Percentiles rank a stretch among this genome's conserved stretches.
Conservation (phyloP, 805 yeast species). For the Myxozyma monticola region DNA sequence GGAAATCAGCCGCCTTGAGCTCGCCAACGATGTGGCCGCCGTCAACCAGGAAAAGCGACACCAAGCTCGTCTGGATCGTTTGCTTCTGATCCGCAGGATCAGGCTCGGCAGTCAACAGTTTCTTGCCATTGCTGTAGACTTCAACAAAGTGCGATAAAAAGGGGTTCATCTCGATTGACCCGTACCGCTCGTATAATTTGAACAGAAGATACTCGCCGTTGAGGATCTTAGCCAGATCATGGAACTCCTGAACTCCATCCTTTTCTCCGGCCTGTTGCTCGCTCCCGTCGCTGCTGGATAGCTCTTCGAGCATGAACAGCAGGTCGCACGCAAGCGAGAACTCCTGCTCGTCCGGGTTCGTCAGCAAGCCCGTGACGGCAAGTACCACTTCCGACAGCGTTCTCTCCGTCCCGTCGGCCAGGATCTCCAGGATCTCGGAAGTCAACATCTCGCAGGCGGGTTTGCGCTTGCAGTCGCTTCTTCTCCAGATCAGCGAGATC, state of each 20-base stretch:
- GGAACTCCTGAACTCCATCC: neutral
- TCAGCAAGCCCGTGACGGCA: slow-evolving; percentile 1
- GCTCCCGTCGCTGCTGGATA: neutral
- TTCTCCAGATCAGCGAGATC: too few species aligned
- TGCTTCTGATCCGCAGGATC: neutral
- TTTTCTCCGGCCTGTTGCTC: neutral
- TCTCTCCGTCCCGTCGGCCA: slow-evolving; percentile 4
- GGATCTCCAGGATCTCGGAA: neutral
- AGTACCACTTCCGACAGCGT: slow-evolving; percentile 6
- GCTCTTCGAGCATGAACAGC: slow-evolving; percentile 17
- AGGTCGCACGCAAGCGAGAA: slow-evolving; percentile 23
- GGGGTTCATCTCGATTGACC: slow-evolving; percentile 21
- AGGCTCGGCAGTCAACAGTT: neutral
- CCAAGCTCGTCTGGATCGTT: slow-evolving; percentile 14
- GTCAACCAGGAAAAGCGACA: slow-evolving; percentile 16
- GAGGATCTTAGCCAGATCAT: slow-evolving; percentile 7
- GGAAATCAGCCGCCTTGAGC: slow-evolving; percentile 8
- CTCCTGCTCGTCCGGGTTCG: slow-evolving; percentile 18
- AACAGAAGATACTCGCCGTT: slow-evolving; percentile 23
- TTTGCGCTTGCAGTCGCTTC: too few species aligned
- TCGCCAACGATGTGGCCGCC: slow-evolving; percentile 7
- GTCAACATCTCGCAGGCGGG: too few species aligned
- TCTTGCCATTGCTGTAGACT: slow-evolving; percentile 9
- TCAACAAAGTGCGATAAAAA: slow-evolving; percentile 23
- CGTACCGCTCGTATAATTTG: slow-evolving; percentile 20